Evolutionary conservation across 2,329 filamentous ascomycete species (phyloP), one percentile per base, ranked within the genome.

Genomic region (Ophiostoma australiae): DNA sequence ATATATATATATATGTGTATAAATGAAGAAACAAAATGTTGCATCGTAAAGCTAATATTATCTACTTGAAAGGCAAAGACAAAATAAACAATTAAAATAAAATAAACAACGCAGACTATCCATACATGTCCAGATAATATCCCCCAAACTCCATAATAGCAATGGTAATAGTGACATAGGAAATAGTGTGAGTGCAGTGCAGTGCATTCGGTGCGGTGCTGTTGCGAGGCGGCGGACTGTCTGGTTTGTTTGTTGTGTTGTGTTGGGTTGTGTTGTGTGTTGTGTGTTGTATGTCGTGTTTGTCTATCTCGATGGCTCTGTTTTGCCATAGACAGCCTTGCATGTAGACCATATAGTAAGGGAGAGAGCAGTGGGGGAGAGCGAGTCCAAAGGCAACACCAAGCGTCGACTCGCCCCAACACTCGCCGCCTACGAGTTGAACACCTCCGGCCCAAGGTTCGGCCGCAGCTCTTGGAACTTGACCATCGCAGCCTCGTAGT

Each of bases 401-500:
- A 1, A 31, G 27, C 27, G 27, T 31, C 1, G 39, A 48, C 44
- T 48, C 44, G 41, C 17, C 37, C 8, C 10, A n/a, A n/a, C n/a
- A n/a, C n/a, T n/a, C n/a, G n/a, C n/a, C n/a, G n/a, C n/a, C 20
- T 20, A 20, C 44, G 17, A 48, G 44, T 48, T 37, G 33, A 67
- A 67, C 66, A 67, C 66, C 66, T 67, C 66, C n/a, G 66, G 66
- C 6, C 66, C 66, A 11, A 67, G 66, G 39, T 33, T 67, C 37
- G 66, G 66, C 37, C 66, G 66, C 71, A 91, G 89, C 74, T 90
- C 86, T 73, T 90, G 86, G 77, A 97, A 97, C 41, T 91, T 87
- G 70, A 85, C 82, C 75, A 94, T 81, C 1, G 94, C 94, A 74
- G 87, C 86, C 52, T 91, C 86, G 68, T 94, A 87, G 78, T 96